A percentile compares a stretch with the other conserved stretches of the same genome.
phyloP scores from a whole-genome alignment of 805 yeast genomes.

The Priceomyces fermenticarens region DNA sequence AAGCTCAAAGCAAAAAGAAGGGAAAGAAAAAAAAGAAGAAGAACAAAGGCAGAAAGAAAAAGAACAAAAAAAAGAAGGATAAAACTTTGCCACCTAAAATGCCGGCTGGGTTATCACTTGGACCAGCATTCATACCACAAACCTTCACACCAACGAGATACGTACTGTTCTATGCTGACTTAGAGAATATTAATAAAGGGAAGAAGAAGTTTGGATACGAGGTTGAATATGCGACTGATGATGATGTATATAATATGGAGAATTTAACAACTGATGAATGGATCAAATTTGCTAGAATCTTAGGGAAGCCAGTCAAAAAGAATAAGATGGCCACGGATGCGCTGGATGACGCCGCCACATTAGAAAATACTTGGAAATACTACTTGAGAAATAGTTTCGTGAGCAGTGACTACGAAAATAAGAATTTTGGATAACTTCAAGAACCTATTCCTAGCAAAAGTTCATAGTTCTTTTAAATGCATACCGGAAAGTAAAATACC shows the following conservation, averaged over 20 bases:
- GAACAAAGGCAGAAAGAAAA: conserved; percentile 34
- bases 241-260: conserved; percentile 51
- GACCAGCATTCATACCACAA: conserved; percentile 77
- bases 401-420: conserved; percentile 60
- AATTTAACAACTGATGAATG: conserved; percentile 60
- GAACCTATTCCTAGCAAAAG: neutral
- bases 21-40: conserved; percentile 9
- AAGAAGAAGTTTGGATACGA: conserved; percentile 51
- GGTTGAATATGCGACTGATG: conserved; percentile 69
- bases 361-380: conserved; percentile 51
- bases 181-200: conserved; percentile 45
- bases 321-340: neutral
- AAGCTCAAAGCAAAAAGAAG: conserved; percentile 6
- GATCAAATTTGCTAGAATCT: conserved; percentile 52
- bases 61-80: conserved; percentile 37
- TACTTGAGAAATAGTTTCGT: conserved; percentile 62
- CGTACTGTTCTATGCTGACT: conserved; percentile 72
- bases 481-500: too few relatives aligned
- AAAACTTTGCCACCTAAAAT: conserved; percentile 59
- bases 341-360: conserved; percentile 12
- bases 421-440: conserved; percentile 32
- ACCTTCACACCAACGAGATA: conserved; percentile 69
- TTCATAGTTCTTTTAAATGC: too few relatives aligned
- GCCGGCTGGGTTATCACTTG: conserved; percentile 54
- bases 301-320: conserved; percentile 41